A percentile compares a stretch with the other conserved stretches of the same genome.
These are phyloP conservation scores for Flaveria robusta DNA, from an alignment of 129 eudicot species.

Conservation along the genomic window DNA sequence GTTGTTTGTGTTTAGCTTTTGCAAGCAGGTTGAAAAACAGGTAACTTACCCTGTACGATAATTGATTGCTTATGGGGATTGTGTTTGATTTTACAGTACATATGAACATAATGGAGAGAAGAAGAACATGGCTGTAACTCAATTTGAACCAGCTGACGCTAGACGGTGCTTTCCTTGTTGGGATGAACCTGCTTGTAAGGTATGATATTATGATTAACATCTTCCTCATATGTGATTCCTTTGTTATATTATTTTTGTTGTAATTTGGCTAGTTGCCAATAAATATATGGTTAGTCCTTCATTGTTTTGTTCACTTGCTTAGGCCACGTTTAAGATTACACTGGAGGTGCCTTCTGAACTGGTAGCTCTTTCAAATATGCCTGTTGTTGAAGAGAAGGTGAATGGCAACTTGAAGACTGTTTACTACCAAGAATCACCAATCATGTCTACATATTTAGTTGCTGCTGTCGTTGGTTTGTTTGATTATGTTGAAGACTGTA, in stretches of 20 bases:
- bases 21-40: slow-evolving; percentile 13
- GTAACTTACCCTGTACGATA: not conserved
- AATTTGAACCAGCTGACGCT: slow-evolving; percentile 98
- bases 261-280: not conserved
- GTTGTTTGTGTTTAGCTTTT: slow-evolving; percentile 8
- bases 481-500: slow-evolving; percentile 90
- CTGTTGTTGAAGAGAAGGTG: slow-evolving; percentile 65
- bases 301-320: slow-evolving; percentile 3
- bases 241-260: not conserved
- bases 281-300: not conserved
- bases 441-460: slow-evolving; percentile 98
- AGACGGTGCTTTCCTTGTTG: slow-evolving; percentile 98
- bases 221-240: slow-evolving; percentile 5
- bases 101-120: slow-evolving; percentile 88
- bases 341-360: slow-evolving; percentile 89
- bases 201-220: slow-evolving; percentile 44
- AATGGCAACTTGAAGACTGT: slow-evolving; percentile 70
- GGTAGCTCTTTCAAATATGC: slow-evolving; percentile 98
- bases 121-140: slow-evolving; percentile 97
- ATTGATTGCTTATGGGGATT: not conserved
- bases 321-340: slow-evolving; percentile 95
- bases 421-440: slow-evolving; percentile 82
- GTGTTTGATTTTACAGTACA: slow-evolving; percentile 41
- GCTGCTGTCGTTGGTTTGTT: slow-evolving; percentile 93
- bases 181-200: slow-evolving; percentile 99